Conservation (phyloP, 169 alveolate species). For the Miamiensis avidus region DNA sequence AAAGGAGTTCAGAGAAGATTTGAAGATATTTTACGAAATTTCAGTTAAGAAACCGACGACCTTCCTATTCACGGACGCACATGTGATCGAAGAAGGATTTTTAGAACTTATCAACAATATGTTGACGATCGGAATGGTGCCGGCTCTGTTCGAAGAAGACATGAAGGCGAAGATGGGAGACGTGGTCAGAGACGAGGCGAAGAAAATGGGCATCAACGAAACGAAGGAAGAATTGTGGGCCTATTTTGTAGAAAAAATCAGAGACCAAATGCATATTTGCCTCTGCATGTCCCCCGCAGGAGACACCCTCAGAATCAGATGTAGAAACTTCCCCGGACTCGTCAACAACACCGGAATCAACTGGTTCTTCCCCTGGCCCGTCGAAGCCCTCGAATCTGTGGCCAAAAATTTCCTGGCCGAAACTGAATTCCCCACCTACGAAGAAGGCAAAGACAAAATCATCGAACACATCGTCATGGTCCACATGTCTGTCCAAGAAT, state of each 20-base stretch:
- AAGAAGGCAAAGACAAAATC: slow-evolving; percentile 72
- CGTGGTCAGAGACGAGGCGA: slow-evolving; percentile 78
- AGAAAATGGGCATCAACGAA: slow-evolving; percentile 82
- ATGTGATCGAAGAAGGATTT: slow-evolving; percentile 91
- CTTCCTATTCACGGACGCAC: slow-evolving; percentile 92
- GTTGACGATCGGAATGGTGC: slow-evolving; percentile 93
- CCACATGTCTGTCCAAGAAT: slow-evolving; percentile 80
- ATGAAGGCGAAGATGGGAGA: slow-evolving; percentile 84
- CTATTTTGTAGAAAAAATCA: slow-evolving; percentile 72
- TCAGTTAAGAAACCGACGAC: slow-evolving; percentile 82
- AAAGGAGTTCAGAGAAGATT: slow-evolving; percentile 91
- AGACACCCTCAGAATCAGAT: slow-evolving; percentile 81
- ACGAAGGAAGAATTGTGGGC: slow-evolving; percentile 83
- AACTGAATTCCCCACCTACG: slow-evolving; percentile 61
- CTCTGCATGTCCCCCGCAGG: slow-evolving; percentile 94
- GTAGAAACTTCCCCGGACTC: slow-evolving; percentile 87
- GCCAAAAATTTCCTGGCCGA: slow-evolving; percentile 70
- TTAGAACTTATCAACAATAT: slow-evolving; percentile 92
- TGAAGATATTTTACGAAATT: slow-evolving; percentile 83
- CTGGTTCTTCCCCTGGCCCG: slow-evolving; percentile 87
- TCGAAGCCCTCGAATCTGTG: slow-evolving; percentile 80
- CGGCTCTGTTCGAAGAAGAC: slow-evolving; percentile 91
- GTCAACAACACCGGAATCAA: slow-evolving; percentile 74
- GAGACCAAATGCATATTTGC: slow-evolving; percentile 89
- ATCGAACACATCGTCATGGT: slow-evolving; percentile 83